Conservation (phyloP, 2,329 filamentous ascomycete species). For the Talaromyces piceae region DNA sequence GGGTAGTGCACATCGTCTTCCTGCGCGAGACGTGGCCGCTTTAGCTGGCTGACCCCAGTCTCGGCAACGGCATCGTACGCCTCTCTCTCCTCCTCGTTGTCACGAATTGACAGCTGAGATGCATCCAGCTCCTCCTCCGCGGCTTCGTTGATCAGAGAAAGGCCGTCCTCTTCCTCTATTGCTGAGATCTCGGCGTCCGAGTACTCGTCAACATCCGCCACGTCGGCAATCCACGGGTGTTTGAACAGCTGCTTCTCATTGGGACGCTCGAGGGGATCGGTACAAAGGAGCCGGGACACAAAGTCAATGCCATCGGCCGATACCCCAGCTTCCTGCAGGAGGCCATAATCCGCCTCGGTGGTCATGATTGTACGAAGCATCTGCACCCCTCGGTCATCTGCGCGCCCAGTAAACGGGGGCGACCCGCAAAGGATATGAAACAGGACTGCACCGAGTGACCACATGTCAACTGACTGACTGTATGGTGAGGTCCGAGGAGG, state of each 20-base stretch:
- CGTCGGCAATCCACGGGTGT: constrained; percentile 66
- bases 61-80: constrained; percentile 23
- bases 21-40: constrained; percentile 26
- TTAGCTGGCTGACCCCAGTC: constrained; percentile 21
- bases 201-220: constrained; percentile 52
- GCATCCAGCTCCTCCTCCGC: constrained; percentile 42
- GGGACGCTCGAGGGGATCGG: constrained; percentile 69
- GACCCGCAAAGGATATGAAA: constrained; percentile 75
- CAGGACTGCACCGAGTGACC: constrained; percentile 89
- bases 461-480: constrained; percentile 87
- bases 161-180: constrained; percentile 29
- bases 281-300: constrained; percentile 68
- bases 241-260: constrained; percentile 62
- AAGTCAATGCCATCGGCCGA: constrained; percentile 66
- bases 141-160: constrained; percentile 33
- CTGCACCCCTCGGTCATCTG: constrained; percentile 67
- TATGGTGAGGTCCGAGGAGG: constrained; percentile 56
- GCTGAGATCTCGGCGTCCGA: constrained; percentile 55
- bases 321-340: constrained; percentile 53
- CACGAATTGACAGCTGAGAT: constrained; percentile 57
- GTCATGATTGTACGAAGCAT: constrained; percentile 81
- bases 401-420: constrained; percentile 74
- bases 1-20: constrained; percentile 33
- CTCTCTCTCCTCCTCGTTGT: constrained; percentile 30
- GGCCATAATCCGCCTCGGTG: constrained; percentile 57